Evolutionary conservation across 1,139 yeast genomes (phyloP).

Genomic region (Meyerozyma sp.): DNA sequence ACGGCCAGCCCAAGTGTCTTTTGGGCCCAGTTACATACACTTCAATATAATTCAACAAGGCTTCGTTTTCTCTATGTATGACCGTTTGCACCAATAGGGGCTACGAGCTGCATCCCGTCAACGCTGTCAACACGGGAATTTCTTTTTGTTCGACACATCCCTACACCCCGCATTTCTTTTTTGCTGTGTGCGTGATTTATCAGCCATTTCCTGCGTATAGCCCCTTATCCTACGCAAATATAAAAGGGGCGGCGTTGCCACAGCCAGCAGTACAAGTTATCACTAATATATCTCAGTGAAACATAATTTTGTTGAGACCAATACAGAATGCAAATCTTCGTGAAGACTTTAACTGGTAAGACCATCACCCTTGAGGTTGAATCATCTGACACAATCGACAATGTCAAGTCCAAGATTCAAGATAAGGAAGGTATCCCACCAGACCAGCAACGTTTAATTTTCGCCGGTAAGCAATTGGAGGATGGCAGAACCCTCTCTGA

Average conservation of each 20-base stretch:
- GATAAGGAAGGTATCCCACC: conserved; percentile 15
- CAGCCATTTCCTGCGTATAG: background rate
- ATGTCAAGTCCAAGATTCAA: conserved; percentile 12
- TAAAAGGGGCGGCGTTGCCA: conserved; percentile 6
- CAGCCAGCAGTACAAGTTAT: conserved; percentile 1
- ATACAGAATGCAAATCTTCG: conserved; percentile 49
- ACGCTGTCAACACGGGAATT: background rate
- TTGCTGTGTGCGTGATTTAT: conserved; percentile 2
- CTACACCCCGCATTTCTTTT: background rate
- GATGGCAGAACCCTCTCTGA: conserved; percentile 15
- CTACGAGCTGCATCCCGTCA: background rate
- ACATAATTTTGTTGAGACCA: conserved; percentile 21
- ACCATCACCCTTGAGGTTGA: conserved; percentile 14
- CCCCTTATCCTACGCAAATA: conserved; percentile 4
- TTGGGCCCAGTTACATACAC: background rate
- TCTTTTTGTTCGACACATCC: background rate
- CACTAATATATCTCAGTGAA: background rate
- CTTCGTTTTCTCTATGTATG: no score
- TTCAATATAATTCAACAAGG: no score
- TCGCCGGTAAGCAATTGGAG: conserved; percentile 15
- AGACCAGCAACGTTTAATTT: conserved; percentile 14
- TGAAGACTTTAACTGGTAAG: conserved; percentile 15
- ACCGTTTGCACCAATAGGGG: background rate
- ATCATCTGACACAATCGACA: conserved; percentile 13
- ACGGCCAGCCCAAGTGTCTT: background rate